Evolutionary conservation across 306 rosid species (phyloP).

Genomic region (Boehmeria nivea): DNA sequence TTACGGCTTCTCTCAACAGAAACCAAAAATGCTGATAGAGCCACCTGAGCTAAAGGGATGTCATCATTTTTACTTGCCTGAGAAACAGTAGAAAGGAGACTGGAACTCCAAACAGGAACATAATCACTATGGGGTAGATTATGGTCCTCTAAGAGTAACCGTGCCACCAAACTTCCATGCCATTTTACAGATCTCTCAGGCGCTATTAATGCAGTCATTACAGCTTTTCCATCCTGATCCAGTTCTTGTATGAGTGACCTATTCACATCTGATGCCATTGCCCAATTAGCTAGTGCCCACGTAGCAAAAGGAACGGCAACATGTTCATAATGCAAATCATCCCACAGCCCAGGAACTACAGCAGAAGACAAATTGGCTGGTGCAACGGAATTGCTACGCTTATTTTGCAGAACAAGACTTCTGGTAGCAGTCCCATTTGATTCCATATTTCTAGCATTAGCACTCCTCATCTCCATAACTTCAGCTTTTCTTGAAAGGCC

Average conservation of each 20-base stretch:
- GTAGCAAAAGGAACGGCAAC: constrained; percentile 98
- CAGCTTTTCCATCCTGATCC: constrained; percentile 83
- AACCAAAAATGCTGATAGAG: constrained; percentile 76
- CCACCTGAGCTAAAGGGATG: constrained; percentile 69
- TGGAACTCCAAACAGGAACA: constrained; percentile 86
- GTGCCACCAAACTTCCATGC: constrained; percentile 86
- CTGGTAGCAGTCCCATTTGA: constrained; percentile 22
- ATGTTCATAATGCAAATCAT: constrained; percentile 88
- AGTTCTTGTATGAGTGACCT: constrained; percentile 71
- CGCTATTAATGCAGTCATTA: constrained; percentile 85
- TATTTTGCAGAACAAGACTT: constrained; percentile 32
- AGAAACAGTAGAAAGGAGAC: constrained; percentile 78
- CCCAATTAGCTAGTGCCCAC: constrained; percentile 99
- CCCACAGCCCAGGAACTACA: constrained; percentile 97
- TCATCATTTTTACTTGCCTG: constrained; percentile 84
- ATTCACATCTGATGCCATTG: constrained; percentile 62
- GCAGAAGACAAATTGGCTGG: constrained; percentile 50
- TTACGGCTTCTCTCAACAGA: constrained; percentile 69
- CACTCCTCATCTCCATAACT: constrained; percentile 36
- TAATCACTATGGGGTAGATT: constrained; percentile 64
- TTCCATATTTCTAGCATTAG: constrained; percentile 31
- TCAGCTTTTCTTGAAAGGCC: constrained; percentile 58
- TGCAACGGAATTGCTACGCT: constrained; percentile 34
- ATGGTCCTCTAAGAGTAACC: constrained; percentile 66
- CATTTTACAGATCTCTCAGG: constrained; percentile 98